Evolutionary conservation across 768 basidiomycete species (phyloP).

Genomic region (Fistulinella prunicolor): DNA sequence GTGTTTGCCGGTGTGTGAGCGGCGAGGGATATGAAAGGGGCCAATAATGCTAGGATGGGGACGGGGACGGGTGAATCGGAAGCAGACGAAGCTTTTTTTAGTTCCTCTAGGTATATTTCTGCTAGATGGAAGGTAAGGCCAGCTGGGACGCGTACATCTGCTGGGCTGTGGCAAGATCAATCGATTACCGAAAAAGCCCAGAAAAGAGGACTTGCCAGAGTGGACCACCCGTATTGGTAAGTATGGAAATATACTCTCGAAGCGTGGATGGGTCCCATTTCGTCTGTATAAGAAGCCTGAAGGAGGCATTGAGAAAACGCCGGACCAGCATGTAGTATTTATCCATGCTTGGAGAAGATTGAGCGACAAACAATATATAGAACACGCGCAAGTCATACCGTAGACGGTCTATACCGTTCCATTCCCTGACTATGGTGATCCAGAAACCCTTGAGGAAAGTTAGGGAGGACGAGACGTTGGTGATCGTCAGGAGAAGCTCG

Average conservation of each 20-base stretch:
- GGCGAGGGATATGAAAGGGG: conserved; percentile 71
- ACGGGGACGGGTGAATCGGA: conserved; percentile 34
- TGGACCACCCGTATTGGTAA: conserved; percentile 70
- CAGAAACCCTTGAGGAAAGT: conserved; percentile 88
- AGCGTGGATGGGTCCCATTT: conserved; percentile 63
- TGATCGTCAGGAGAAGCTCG: conserved; percentile 71
- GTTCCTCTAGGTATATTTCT: conserved; percentile 88
- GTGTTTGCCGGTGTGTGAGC: conserved; percentile 61
- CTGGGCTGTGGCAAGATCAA: conserved; percentile 44
- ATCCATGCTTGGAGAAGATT: conserved; percentile 64
- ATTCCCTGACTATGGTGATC: conserved; percentile 86
- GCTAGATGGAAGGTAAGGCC: conserved; percentile 83
- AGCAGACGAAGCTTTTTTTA: conserved; percentile 59
- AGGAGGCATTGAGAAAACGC: conserved; percentile 81
- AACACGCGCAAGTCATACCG: conserved; percentile 49
- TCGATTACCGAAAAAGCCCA: not conserved
- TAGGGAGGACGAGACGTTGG: conserved; percentile 54
- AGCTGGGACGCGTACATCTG: conserved; percentile 69
- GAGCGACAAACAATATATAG: not conserved
- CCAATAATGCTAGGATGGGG: conserved; percentile 53
- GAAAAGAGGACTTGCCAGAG: conserved; percentile 56
- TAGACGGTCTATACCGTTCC: conserved; percentile 88
- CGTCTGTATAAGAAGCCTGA: conserved; percentile 68
- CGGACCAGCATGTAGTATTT: conserved; percentile 97
- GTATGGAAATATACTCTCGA: conserved; percentile 64